Conservation (phyloP, 306 rosid genomes). For the Cucurbita argyrosperma region DNA sequence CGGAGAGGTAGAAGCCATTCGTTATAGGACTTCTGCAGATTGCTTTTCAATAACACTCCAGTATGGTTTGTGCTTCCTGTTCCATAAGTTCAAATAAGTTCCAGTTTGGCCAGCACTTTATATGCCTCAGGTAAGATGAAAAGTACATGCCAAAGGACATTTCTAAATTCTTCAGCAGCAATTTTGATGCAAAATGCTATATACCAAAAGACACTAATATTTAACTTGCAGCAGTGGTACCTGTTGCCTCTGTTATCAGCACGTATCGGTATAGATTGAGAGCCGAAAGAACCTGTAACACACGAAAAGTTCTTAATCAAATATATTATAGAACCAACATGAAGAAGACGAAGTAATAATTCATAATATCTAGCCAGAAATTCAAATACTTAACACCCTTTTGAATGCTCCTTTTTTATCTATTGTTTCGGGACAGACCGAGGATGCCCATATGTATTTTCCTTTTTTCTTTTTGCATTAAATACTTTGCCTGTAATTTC, state of each 20-base stretch:
- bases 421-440: neutral
- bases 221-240: slow-evolving; percentile 14
- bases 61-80: slow-evolving; percentile 64
- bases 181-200: neutral
- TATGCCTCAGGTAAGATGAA: neutral
- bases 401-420: neutral
- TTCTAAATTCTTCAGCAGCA: neutral
- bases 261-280: slow-evolving; percentile 78
- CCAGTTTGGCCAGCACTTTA: neutral
- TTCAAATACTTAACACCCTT: neutral
- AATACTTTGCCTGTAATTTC: neutral
- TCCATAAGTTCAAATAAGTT: neutral
- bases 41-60: slow-evolving; percentile 23
- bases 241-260: slow-evolving; percentile 63
- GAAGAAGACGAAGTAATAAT: neutral
- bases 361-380: neutral
- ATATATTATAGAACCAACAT: neutral
- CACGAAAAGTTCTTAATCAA: neutral
- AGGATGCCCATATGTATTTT: neutral
- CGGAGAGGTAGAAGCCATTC: slow-evolving; percentile 48
- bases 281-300: slow-evolving; percentile 58
- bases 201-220: neutral
- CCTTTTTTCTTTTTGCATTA: neutral
- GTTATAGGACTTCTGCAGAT: slow-evolving; percentile 21
- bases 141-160: neutral